Percentiles rank a stretch among this genome's conserved stretches.
Evolutionary conservation across 2,329 filamentous ascomycete genomes (phyloP).

Genomic region (Apiospora phragmitis): DNA sequence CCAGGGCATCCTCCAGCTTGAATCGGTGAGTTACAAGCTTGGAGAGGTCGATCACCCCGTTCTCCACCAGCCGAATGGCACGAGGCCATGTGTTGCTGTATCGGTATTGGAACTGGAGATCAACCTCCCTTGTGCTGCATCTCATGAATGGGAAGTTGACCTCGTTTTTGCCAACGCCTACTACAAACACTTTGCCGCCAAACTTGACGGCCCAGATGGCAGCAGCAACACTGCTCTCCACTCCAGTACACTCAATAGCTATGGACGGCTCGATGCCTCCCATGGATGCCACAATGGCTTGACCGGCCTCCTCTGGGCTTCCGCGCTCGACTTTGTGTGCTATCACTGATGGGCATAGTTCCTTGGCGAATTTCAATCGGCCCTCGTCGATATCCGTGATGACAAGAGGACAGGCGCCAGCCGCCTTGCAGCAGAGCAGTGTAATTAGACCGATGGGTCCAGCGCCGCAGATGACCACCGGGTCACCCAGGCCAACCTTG

Average conservation of each 20-base stretch:
- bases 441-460: constrained; percentile 93
- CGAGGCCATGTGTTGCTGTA: constrained; percentile 96
- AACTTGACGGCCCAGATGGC: constrained; percentile 93
- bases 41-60: constrained; percentile 77
- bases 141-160: constrained; percentile 96
- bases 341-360: constrained; percentile 74
- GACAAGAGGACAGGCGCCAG: constrained; percentile 86
- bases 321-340: constrained; percentile 76
- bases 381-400: constrained; percentile 94
- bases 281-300: constrained; percentile 67
- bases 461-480: constrained; percentile 86
- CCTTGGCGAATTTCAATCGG: constrained; percentile 80
- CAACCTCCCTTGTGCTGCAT: constrained; percentile 85
- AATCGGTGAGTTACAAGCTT: constrained; percentile 88
- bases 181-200: constrained; percentile 95
- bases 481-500: constrained; percentile 78
- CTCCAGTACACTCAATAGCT: constrained; percentile 90
- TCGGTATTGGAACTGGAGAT: constrained; percentile 94
- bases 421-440: constrained; percentile 78
- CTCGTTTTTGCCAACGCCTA: constrained; percentile 93
- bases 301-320: constrained; percentile 70
- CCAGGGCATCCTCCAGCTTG: constrained; percentile 78
- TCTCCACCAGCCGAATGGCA: constrained; percentile 84
- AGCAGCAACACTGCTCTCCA: constrained; percentile 82
- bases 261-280: constrained; percentile 80